Evolutionary conservation across 116 monocot genomes (phyloP), one percentile per base, ranked within the genome.

Genomic region (Papilionanthe hybrid): DNA sequence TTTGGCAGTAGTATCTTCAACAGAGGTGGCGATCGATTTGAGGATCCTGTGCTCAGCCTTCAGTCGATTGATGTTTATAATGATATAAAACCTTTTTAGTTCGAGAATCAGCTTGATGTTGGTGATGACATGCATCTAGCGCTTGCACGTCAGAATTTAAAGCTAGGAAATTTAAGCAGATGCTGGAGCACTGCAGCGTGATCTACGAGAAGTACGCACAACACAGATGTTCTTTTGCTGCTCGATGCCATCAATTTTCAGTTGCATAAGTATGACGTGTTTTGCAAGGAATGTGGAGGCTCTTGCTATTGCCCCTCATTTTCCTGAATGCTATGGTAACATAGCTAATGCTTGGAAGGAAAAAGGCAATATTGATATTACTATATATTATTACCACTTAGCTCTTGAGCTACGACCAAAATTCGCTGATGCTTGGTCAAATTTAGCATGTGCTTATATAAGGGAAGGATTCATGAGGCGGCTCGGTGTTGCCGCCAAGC

Each of bases 331-430:
- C 79, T 96, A 92, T 83, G 96, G 96, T 9, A 96, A 96, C 82
- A 96, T 96, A 93, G 96, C 96, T 71, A 96, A 96, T 93, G 96
- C 96, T 49, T 93, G 90, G 93, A 96, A 96, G 96, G 96, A 96
- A 77, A 93, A 96, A 83, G 96, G 96, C 37, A 85, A 93, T 77
- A 81, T 96, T 82, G 96, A 96, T 79, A 83, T 91, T 57, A 92
- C 96, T 55, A 90, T 93, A 49, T 92, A 87, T 49, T 93, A 90
- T 85, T 96, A 96, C 80, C 81, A 92, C 55, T 41, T 81, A 72
- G 93, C 96, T 65, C 91, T 96, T 80, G 83, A 97, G 97, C 83
- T 97, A 74, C 92, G 97, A 3, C 97, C 97, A 5, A 94, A 87
- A 72, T 94, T 97, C 27, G 85, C 78, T 79, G 97, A 97, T 88